Percentiles rank a stretch among this genome's conserved stretches.
phyloP scores from a whole-genome alignment of 2,329 filamentous ascomycete genomes.

The Albifimbria verrucaria region DNA sequence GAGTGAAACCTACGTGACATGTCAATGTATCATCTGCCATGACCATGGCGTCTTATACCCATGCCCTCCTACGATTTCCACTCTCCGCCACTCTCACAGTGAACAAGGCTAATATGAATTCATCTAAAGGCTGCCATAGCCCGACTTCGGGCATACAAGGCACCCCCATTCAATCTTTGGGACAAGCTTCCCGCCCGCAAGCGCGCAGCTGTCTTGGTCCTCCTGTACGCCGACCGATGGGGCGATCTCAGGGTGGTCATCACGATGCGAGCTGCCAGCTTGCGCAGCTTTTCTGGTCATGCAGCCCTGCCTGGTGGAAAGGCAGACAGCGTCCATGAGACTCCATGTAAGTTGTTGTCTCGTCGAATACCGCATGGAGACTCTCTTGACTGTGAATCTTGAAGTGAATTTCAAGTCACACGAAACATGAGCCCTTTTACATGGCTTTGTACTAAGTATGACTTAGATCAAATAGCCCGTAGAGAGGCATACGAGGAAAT shows the following conservation, averaged over 20 bases:
- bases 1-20: too few species aligned
- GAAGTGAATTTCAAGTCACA: too few species aligned
- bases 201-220: slow-evolving; percentile 80
- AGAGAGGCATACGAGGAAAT: slow-evolving; percentile 94
- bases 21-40: too few species aligned
- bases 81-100: slow-evolving; percentile 5
- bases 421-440: too few species aligned
- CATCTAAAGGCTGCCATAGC: slow-evolving; percentile 60
- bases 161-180: slow-evolving; percentile 61
- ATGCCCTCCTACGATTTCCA: too few species aligned
- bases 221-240: slow-evolving; percentile 79
- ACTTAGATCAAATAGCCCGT: slow-evolving; percentile 77
- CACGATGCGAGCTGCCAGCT: slow-evolving; percentile 62
- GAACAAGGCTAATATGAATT: slow-evolving; percentile 14
- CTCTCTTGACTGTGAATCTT: too few species aligned
- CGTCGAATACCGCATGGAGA: not conserved
- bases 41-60: too few species aligned
- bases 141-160: slow-evolving; percentile 57
- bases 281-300: slow-evolving; percentile 74
- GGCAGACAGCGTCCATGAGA: slow-evolving; percentile 55
- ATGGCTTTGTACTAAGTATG: too few species aligned
- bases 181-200: slow-evolving; percentile 59
- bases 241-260: slow-evolving; percentile 74
- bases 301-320: slow-evolving; percentile 83
- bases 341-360: slow-evolving; percentile 47